These are phyloP conservation scores for Euphrasia arctica DNA, from an alignment of 305 asterid genomes.

Conservation along the genomic window DNA sequence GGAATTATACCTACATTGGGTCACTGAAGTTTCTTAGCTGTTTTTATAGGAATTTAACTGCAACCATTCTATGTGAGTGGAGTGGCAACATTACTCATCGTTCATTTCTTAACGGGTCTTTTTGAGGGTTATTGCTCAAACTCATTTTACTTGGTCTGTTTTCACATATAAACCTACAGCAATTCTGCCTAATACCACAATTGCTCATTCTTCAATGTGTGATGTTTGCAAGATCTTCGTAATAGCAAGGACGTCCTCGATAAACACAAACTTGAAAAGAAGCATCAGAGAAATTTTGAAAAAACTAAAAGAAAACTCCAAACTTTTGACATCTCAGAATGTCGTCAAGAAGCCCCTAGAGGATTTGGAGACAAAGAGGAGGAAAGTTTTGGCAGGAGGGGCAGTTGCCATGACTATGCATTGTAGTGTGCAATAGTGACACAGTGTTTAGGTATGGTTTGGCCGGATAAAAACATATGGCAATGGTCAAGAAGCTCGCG, in stretches of 20 bases:
- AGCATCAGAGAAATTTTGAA: constrained; percentile 58
- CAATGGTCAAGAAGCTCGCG: constrained; percentile 44
- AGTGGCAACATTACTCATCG: constrained; percentile 10
- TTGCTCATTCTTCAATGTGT: constrained; percentile 55
- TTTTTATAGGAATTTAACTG: too few species aligned
- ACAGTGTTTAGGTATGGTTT: constrained; percentile 57
- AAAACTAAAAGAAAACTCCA: constrained; percentile 58
- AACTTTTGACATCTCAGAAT: constrained; percentile 30
- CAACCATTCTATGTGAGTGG: neutral
- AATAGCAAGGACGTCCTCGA: constrained; percentile 57
- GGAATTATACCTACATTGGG: too few species aligned
- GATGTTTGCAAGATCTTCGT: constrained; percentile 62
- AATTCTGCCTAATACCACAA: constrained; percentile 39
- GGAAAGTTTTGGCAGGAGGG: constrained; percentile 68
- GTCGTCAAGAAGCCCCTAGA: constrained; percentile 44
- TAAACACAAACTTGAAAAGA: constrained; percentile 59
- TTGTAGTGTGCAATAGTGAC: constrained; percentile 74
- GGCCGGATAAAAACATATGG: constrained; percentile 76
- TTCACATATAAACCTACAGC: too few species aligned
- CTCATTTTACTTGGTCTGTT: constrained; percentile 2
- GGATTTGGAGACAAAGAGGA: constrained; percentile 58
- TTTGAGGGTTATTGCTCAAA: constrained; percentile 5
- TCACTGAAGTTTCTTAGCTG: too few species aligned
- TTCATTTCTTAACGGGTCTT: neutral
- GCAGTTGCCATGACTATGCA: constrained; percentile 56